phyloP scores from a whole-genome alignment of 1,139 yeast species.

The Nadsonia starkeyi-henricii region DNA sequence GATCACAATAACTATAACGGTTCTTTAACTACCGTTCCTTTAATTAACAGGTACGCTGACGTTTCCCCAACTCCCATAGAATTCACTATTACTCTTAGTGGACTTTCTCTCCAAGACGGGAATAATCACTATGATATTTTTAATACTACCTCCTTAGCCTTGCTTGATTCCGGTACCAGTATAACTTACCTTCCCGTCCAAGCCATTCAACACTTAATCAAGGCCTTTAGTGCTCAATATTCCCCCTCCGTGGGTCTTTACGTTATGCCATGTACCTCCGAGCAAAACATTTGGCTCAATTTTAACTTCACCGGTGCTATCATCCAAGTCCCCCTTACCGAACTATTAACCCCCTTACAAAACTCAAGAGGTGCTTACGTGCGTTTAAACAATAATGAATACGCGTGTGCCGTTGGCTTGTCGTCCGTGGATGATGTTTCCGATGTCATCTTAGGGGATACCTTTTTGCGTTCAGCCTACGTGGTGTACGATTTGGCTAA shows the following conservation, averaged over 20 bases:
- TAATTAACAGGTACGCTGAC: conserved; percentile 1
- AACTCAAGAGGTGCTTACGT: conserved; percentile 12
- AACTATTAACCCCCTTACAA: conserved; percentile 15
- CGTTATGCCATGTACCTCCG: conserved; percentile 10
- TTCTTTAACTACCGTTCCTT: conserved; percentile 22
- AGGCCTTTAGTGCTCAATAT: conserved; percentile 16
- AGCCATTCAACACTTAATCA: conserved; percentile 22
- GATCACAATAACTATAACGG: conserved; percentile 43
- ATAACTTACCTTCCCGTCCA: conserved; percentile 37
- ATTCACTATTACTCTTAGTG: neutral
- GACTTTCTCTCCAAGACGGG: neutral
- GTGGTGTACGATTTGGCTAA: conserved; percentile 66
- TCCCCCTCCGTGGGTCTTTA: conserved; percentile 14
- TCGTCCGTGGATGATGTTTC: conserved; percentile 15
- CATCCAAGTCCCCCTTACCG: conserved; percentile 16
- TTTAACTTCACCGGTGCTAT: conserved; percentile 19
- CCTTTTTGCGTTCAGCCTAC: conserved; percentile 61
- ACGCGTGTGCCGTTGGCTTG: conserved; percentile 19
- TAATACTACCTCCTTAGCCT: neutral
- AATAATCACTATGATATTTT: neutral
- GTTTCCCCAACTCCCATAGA: neutral
- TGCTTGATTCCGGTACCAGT: conserved; percentile 57
- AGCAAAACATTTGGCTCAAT: conserved; percentile 11
- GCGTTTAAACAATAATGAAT: conserved; percentile 12
- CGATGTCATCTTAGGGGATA: conserved; percentile 49